Percentiles rank a stretch among this genome's conserved stretches.
Conservation (phyloP, 345 rosid species). For the Citrus reticulata region DNA sequence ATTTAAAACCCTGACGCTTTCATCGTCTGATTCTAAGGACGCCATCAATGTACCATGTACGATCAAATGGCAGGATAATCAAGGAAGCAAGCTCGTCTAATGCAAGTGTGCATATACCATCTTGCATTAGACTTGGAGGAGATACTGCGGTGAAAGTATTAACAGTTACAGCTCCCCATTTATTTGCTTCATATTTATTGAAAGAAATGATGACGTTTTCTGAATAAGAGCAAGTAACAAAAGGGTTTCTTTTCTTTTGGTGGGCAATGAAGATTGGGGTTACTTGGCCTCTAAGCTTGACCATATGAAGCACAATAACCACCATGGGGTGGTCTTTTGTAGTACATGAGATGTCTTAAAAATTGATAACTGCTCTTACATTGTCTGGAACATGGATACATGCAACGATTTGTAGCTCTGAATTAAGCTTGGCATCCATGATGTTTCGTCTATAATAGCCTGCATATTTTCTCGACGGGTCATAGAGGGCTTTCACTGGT, state of each 20-base stretch:
- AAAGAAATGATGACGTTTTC: constrained; percentile 37
- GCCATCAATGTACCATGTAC: constrained; percentile 40
- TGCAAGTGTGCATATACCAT: constrained; percentile 55
- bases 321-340: constrained; percentile 29
- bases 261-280: constrained; percentile 52
- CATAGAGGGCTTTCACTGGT: constrained; percentile 36
- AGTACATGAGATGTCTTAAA: constrained; percentile 33
- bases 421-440: constrained; percentile 12
- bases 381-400: constrained; percentile 53
- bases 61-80: constrained; percentile 57
- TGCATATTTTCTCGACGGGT: constrained; percentile 49
- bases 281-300: constrained; percentile 44
- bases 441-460: constrained; percentile 48
- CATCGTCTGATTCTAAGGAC: constrained; percentile 27
- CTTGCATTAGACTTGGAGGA: constrained; percentile 44
- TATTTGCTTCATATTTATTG: constrained; percentile 9
- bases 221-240: constrained; percentile 14
- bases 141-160: constrained; percentile 28
- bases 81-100: constrained; percentile 40
- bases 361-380: constrained; percentile 26
- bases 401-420: constrained; percentile 43
- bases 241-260: constrained; percentile 24
- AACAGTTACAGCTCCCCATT: constrained; percentile 3
- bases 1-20: constrained; percentile 30
- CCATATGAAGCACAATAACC: constrained; percentile 50